Conservation (phyloP, 306 rosid species). For the Gastrolobium bilobum region DNA sequence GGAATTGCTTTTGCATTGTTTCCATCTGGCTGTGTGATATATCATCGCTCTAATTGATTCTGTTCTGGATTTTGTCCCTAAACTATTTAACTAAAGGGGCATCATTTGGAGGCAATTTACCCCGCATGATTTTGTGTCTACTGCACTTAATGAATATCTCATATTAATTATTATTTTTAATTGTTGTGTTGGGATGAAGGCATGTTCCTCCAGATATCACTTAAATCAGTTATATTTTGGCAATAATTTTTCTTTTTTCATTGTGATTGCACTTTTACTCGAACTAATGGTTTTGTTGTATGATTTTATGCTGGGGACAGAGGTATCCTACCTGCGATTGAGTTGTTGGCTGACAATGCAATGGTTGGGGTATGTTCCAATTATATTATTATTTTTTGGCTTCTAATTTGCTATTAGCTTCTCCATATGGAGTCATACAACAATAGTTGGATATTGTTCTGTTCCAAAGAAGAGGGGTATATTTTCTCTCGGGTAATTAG, state of each 20-base stretch:
- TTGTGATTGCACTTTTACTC: slow-evolving; percentile 4
- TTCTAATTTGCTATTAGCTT: slow-evolving; percentile 10
- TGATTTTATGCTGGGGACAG: slow-evolving; percentile 63
- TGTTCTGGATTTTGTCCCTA: neutral
- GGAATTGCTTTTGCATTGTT: neutral
- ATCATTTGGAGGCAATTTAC: neutral
- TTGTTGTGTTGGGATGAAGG: neutral
- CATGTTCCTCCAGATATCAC: slow-evolving; percentile 24
- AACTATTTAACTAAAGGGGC: neutral
- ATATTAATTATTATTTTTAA: neutral
- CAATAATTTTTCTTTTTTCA: neutral
- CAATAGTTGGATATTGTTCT: slow-evolving; percentile 3
- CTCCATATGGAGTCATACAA: neutral
- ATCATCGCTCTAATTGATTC: neutral
- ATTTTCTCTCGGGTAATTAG: neutral
- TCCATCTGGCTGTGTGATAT: neutral
- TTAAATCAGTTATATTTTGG: neutral
- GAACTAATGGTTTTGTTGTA: slow-evolving; percentile 51
- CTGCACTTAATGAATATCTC: slow-evolving; percentile 1
- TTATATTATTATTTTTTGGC: slow-evolving; percentile 22
- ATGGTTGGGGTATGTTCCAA: slow-evolving; percentile 74
- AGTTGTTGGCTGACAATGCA: slow-evolving; percentile 51
- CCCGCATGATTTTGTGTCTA: neutral
- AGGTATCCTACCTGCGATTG: slow-evolving; percentile 86
- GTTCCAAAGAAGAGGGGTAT: neutral